Base-by-base conservation (phyloP, 805 yeast genomes). In the Candida fluviatilis region DNA sequence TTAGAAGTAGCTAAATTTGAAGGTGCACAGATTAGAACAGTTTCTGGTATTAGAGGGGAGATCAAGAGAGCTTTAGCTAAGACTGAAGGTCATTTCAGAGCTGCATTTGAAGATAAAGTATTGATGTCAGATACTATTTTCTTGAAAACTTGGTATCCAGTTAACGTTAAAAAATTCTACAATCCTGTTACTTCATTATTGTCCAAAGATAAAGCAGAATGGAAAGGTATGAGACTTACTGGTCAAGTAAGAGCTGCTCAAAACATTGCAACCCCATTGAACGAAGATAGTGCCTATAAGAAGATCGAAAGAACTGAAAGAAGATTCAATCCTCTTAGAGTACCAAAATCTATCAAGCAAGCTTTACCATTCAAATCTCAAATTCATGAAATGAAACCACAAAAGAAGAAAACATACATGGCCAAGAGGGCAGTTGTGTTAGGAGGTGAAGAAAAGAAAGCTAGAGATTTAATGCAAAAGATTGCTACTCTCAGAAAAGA, bases 1-100 rank as follows among this genome's bases (percentile, higher is more conserved):
- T 71, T 93, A 63, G 99, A 93, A 65, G 96, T 91, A 40, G 98
- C 98, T 28, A 86, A 89, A 58, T 93, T 93, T 56, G 99, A 93
- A 67, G 99, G 99, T 41, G 99, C 99, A 0, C 82, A 89, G 33
- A 89, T 93, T 56, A 84, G 89, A 61, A 95, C 99, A 0, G 99
- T 93, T 4, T 86, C 96, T 5, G 99, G 99, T 43, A 88, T 93
- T 41, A 73, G 99, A 50, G 99, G 99, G 62, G 98, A 93, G 61
- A 91, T 93, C 52, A 93, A 93, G 60, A 74, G 97, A 46, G 99
- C 98, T 0, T 70, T 93, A 45, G 78, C 95, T 7, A 84, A 85
- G 50, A 96, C 97, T 0, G 98, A 91, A 36, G 99, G 99, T 10
- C 82, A 84, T 59, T 95, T 75, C 71, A 79, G 99, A 57, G 99